Evolutionary conservation across 2,329 filamentous ascomycete species (phyloP).

Genomic region (Talaromyces sp.): DNA sequence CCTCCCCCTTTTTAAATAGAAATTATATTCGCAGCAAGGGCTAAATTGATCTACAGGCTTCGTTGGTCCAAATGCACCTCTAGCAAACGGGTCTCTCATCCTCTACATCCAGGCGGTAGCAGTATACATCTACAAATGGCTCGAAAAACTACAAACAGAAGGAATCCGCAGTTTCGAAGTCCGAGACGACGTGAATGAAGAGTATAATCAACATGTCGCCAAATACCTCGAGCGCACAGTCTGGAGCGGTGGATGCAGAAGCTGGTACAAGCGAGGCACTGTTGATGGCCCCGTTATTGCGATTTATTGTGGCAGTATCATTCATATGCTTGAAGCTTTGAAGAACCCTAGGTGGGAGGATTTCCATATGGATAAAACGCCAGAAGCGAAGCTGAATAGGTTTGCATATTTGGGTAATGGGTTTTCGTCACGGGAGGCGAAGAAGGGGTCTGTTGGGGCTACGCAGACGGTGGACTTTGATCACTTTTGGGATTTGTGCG

Average conservation of each 20-base stretch:
- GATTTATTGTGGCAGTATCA: slow-evolving; percentile 24
- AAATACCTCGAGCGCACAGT: neutral
- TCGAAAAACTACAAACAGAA: neutral
- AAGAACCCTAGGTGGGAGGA: slow-evolving; percentile 20
- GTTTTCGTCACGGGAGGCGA: slow-evolving; percentile 7
- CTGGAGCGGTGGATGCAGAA: neutral
- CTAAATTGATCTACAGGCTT: neutral
- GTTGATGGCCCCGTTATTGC: slow-evolving; percentile 22
- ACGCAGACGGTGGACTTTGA: slow-evolving; percentile 10
- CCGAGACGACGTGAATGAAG: neutral
- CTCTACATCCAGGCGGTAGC: neutral
- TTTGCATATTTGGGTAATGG: slow-evolving; percentile 24
- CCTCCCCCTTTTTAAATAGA: too few relatives aligned
- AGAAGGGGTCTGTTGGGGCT: neutral
- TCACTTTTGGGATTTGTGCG: slow-evolving; percentile 10
- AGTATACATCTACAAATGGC: neutral
- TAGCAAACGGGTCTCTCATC: neutral
- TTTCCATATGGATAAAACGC: slow-evolving; percentile 17
- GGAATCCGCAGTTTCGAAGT: neutral
- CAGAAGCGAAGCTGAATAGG: slow-evolving; percentile 19
- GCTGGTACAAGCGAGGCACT: slow-evolving; percentile 15
- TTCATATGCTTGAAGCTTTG: slow-evolving; percentile 22
- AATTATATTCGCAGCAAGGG: too few relatives aligned
- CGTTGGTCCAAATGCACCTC: neutral
- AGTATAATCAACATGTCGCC: neutral